Base-by-base conservation (phyloP, 805 yeast species). In the Candida koratica region DNA sequence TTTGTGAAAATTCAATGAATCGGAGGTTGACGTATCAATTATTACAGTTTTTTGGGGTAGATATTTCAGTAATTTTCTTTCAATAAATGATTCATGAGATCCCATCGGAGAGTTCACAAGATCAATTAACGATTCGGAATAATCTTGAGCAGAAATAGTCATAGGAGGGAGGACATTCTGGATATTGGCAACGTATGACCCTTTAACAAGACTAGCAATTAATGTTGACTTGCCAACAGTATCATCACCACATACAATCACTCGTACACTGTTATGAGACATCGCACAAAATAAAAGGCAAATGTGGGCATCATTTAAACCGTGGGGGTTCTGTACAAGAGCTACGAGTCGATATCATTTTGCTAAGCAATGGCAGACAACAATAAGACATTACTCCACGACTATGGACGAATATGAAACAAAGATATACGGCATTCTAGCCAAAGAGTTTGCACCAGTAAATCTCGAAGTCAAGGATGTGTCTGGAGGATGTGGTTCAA, bases 401-500 rank as follows among this genome's bases (percentile, higher is more conserved):
- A 20, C 42, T 22, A 65, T 71, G 69, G 80, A 69, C 42, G 78
- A 69, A 12, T 80, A 81, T 50, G 96, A 88, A 57, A 55, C 64
- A 34, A 69, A 79, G 54, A 73, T 88, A 17, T 80, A 65, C 51
- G 61, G 69, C 17, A 77, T 77, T 38, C 64, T 88, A 25, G 50
- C 67, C 8, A 57, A 66, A 16, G 71, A 71, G 37, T 73, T 90
- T 32, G 46, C 64, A 5, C 97, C 98, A 2, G 56, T 61, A 19
- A 60, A 59, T 23, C 62, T 89, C 30, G 68, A 71, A 17, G 97
- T 90, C 5, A 67, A 71, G 45, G 97, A 90, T 55, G 79, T 90
- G 6, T 81, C 93, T 17, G 97, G 69, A 13, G 98, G 98, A 1
- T 93, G 98, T 61, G 98, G 98, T 1, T 88, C 97, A 5, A 93